phyloP scores from a whole-genome alignment of 2,329 filamentous ascomycete species.

The Colletotrichum tamarilloi region DNA sequence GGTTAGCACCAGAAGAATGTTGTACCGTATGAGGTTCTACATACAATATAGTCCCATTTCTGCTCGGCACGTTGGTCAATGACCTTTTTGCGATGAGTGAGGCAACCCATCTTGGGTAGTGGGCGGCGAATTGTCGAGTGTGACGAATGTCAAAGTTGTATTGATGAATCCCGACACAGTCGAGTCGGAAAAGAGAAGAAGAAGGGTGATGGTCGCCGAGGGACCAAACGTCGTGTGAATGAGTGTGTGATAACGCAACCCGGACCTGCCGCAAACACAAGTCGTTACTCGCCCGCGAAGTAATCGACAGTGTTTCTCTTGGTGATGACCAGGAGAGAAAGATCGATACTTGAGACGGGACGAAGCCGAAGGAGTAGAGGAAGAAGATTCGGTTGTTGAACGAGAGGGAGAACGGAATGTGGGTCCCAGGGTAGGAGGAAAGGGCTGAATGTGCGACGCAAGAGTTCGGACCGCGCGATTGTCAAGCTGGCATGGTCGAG shows the following conservation, averaged over 20 bases:
- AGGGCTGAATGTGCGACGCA: constrained; percentile 20
- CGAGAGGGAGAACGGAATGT: constrained; percentile 33
- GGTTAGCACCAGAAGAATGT: not conserved
- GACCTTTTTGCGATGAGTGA: constrained; percentile 69
- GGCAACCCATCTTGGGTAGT: constrained; percentile 70
- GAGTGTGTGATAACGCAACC: constrained; percentile 24
- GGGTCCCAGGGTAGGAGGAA: constrained; percentile 19
- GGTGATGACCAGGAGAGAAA: constrained; percentile 36
- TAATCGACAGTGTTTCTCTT: constrained; percentile 51
- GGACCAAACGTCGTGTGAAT: constrained; percentile 11
- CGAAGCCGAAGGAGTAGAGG: constrained; percentile 12
- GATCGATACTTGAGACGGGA: constrained; percentile 30
- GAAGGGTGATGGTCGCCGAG: not conserved
- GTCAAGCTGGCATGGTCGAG: constrained; percentile 32
- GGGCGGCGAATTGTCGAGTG: not conserved
- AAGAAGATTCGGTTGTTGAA: constrained; percentile 9
- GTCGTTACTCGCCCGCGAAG: constrained; percentile 64
- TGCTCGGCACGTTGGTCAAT: constrained; percentile 81
- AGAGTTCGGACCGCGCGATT: constrained; percentile 26
- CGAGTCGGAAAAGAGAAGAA: constrained; percentile 5
- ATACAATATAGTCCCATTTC: constrained; percentile 93
- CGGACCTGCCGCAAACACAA: constrained; percentile 56
- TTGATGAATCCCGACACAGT: constrained; percentile 27
- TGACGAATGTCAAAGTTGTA: constrained; percentile 10
- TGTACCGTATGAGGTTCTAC: constrained; percentile 45